phyloP scores from a whole-genome alignment of 1,284 basidiomycete species.

The Leccinum ambiguum region DNA sequence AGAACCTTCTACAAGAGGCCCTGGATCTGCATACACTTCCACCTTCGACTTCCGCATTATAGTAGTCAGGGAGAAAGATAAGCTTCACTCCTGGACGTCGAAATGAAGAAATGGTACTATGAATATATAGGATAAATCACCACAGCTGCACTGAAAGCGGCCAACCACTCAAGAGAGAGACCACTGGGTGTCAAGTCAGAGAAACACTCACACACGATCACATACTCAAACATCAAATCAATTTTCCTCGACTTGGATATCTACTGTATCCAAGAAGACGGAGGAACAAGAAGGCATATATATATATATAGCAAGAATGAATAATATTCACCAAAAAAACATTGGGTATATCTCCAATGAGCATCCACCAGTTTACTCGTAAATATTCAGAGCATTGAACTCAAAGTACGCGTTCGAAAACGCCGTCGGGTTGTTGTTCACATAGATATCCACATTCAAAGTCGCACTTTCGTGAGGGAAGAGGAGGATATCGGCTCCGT shows the following conservation, averaged over 20 bases:
- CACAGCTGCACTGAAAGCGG: neutral
- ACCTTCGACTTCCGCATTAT: neutral
- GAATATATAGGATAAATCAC: neutral
- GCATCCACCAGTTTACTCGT: constrained; percentile 9
- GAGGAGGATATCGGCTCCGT: neutral
- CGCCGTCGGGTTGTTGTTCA: constrained; percentile 17
- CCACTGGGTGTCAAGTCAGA: neutral
- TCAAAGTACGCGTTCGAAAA: constrained; percentile 29
- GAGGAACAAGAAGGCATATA: neutral
- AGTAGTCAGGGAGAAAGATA: neutral
- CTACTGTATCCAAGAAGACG: neutral
- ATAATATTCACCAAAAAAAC: neutral
- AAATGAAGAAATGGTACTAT: neutral
- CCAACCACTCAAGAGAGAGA: neutral
- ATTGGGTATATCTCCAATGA: neutral
- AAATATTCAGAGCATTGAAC: constrained; percentile 29
- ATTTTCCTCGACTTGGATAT: neutral
- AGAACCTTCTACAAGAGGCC: neutral
- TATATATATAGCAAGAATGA: neutral
- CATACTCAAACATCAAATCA: neutral
- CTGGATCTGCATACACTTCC: neutral
- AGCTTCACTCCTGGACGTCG: neutral
- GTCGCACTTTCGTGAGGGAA: neutral
- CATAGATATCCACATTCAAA: neutral
- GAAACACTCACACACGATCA: neutral